Percentiles rank a stretch among this genome's conserved stretches.
Conservation (phyloP, 164 flowering plant genomes). For the Brasenia schreberi region DNA sequence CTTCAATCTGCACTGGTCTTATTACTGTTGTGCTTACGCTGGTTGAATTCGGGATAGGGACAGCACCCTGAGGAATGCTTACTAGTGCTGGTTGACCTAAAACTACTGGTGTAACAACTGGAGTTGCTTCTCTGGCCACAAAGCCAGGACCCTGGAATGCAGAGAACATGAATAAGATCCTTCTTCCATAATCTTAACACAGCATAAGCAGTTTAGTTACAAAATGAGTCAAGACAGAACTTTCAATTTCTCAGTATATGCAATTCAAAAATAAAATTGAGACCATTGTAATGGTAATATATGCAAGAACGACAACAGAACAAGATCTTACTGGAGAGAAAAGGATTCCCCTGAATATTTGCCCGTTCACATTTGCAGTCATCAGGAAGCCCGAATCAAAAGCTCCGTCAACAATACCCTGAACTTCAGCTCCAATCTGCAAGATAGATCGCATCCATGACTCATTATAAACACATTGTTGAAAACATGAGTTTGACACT, state of each 20-base stretch:
- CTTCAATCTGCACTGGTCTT: conserved; percentile 19
- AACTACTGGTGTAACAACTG: conserved; percentile 6
- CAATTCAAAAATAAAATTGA: not conserved
- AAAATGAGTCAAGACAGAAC: not conserved
- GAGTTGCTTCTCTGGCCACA: conserved; percentile 18
- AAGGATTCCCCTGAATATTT: conserved; percentile 65
- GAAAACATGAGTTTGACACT: too few species aligned
- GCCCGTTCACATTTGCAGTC: conserved; percentile 85
- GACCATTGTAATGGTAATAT: not conserved
- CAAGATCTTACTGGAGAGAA: conserved; percentile 57
- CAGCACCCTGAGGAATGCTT: conserved; percentile 9
- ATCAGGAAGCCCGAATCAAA: conserved; percentile 89
- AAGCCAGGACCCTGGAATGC: conserved; percentile 33
- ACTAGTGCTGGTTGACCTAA: conserved; percentile 2
- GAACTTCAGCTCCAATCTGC: conserved; percentile 83
- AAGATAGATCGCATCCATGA: not conserved
- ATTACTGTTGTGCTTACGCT: conserved; percentile 2
- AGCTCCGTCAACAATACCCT: conserved; percentile 76
- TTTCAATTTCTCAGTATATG: not conserved
- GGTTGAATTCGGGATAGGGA: conserved; percentile 16
- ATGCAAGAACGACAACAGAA: not conserved
- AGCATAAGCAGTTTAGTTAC: too few species aligned
- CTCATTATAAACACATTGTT: not conserved
- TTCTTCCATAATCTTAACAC: too few species aligned
- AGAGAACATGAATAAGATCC: not conserved